Base-by-base conservation (phyloP, 2,329 filamentous ascomycete species). In the Aspergillus pseudoglaucus region DNA sequence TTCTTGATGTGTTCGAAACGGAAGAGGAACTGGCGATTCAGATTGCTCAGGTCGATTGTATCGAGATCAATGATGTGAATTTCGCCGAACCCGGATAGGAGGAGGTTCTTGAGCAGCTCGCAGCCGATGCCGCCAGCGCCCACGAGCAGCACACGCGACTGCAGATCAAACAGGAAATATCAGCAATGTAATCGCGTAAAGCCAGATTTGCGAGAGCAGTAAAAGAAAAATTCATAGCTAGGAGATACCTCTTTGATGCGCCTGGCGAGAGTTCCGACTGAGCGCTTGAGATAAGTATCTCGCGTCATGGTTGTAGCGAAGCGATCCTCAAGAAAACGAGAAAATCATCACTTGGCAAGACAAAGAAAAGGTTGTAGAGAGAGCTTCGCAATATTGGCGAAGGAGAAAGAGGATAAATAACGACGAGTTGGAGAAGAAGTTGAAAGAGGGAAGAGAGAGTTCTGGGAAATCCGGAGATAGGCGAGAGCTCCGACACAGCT, bases 21-120 rank as follows among this genome's bases (percentile, higher is more conserved):
- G 69, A 98, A 98, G 42, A 98, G 83, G 62, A 98, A 98, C 68
- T 98, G 93, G 47, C 93, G 87, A 61, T 98, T 98, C 44, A 98
- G 79, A 65, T 98, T 98, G 72, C 90, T 95, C 18, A 98, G 79
- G 65, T 98, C 93, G 72, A 98, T 97, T 1, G 93, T 98, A 68
- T 98, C 93, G 51, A 98, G 86, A 69, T 98, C 93, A 58, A 98
- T 89, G 41, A 97, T 85, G 68, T 95, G 88, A 44, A 97, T 84
- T 71, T 95, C 87, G 56, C 89, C 89, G 59, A 95, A 98, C 57
- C 91, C 90, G 39, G 84, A 87, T 43, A 95, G 83, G 40, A 91
- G 89, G 48, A 98, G 83, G 69, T 97, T 95, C 77, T 98, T 98
- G 55, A 98, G 82, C 6, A 98, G 79, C 73, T 98, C 93, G 73